Base-by-base conservation (phyloP, 2,329 filamentous ascomycete species). In the Fusarium pininemorale region DNA sequence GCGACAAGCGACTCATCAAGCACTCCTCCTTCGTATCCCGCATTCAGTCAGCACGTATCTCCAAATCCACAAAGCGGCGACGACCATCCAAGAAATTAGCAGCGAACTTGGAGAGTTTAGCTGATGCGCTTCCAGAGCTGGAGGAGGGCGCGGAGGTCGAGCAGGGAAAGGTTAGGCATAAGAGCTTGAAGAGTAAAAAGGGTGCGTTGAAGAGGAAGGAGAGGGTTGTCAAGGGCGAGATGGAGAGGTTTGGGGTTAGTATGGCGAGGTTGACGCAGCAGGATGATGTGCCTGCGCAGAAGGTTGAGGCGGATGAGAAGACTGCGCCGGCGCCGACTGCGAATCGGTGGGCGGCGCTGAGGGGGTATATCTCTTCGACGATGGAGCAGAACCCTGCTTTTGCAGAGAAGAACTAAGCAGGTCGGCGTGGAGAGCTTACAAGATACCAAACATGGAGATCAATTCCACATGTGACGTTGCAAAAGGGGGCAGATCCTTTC, bases 311-410 rank as follows among this genome's bases (percentile, higher is more conserved):
- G 22, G 67, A 74, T 24, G 64, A 70, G n/a, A 48, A 69, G 37
- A 69, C 69, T 58, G 66, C 72, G 15, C 59, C 75, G 10, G 76
- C 82, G 13, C 81, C 83, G 16, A 90, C 87, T 22, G 84, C 88
- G 15, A 90, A 87, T 77, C 86, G 93, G 63, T 98, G 94, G 93
- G 93, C 93, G 37, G 94, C 94, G 22, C 81, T 98, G 82, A 90
- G 95, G 77, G 91, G 87, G 15, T 97, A 96, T 80, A 97, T 98
- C 58, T 92, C 93, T 4, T 88, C 91, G 47, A 98, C 94, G 2
- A 94, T 98, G 91, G 94, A 98, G 84, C 93, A 94, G 82, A 96
- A 96, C 77, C 90, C 92, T 20, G 93, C 92, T 7, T 97, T 97
- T 76, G 66, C 69, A 26, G 75, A 65, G 26, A 80, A 81, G 63